These are phyloP conservation scores for Aegilops bicornis DNA, from an alignment of 176 grass and related monocot species.

Conservation along the genomic window DNA sequence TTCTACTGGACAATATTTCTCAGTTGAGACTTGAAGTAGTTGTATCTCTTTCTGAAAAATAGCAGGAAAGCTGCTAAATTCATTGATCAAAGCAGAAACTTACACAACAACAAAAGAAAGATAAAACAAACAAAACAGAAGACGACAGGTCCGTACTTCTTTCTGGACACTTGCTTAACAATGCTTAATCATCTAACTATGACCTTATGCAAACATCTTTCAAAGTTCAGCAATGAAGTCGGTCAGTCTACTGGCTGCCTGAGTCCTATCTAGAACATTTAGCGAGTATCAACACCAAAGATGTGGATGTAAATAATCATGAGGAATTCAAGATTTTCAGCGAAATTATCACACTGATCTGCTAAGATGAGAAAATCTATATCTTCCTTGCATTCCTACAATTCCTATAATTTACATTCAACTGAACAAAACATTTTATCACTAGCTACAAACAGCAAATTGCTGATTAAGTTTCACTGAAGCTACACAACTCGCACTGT, in stretches of 20 bases:
- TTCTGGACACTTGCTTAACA: not conserved
- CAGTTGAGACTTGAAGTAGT: too few species aligned
- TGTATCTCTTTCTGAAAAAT: not conserved
- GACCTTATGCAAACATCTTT: not conserved
- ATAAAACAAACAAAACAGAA: not conserved
- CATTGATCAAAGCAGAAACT: not conserved
- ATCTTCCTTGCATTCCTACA: not conserved
- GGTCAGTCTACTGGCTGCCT: not conserved
- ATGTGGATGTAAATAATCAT: not conserved
- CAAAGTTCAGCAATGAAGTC: not conserved
- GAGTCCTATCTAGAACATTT: slow-evolving; percentile 10
- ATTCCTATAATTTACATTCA: not conserved
- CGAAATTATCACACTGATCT: not conserved
- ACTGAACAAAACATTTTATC: not conserved
- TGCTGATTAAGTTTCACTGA: not conserved
- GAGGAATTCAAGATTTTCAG: not conserved
- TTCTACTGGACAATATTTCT: not conserved
- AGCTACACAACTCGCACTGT: not conserved
- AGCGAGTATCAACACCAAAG: not conserved
- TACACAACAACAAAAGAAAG: not conserved
- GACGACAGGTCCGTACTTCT: not conserved
- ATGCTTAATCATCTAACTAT: not conserved
- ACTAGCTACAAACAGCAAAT: slow-evolving; percentile 23
- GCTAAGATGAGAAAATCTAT: slow-evolving; percentile 7
- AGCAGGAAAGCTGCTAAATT: not conserved